Evolutionary conservation across 495 filamentous ascomycete genomes (phyloP).

Genomic region (Neurospora tetraspora): DNA sequence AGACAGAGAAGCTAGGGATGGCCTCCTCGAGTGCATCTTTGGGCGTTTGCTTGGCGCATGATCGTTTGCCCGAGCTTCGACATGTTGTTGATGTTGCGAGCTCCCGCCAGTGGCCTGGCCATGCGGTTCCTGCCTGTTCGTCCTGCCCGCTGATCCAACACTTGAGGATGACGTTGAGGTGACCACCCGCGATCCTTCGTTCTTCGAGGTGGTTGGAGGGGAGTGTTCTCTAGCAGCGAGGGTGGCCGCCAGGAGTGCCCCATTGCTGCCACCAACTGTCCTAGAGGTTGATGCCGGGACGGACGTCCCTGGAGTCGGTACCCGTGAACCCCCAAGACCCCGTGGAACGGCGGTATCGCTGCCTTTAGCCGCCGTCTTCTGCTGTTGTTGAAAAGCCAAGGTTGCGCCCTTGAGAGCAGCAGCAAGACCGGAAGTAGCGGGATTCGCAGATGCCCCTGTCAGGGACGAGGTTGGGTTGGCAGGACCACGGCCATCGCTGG

Average conservation of each 20-base stretch:
- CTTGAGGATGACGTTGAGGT: neutral
- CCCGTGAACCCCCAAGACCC: neutral
- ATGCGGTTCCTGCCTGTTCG: neutral
- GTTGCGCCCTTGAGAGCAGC: constrained; percentile 39
- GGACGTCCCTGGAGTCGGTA: constrained; percentile 4
- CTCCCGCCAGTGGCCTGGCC: neutral
- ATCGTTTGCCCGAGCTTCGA: neutral
- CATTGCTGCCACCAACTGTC: constrained; percentile 20
- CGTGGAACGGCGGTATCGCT: constrained; percentile 2
- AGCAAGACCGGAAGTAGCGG: constrained; percentile 6
- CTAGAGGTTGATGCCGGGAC: constrained; percentile 8
- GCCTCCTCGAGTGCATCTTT: neutral
- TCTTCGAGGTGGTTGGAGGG: neutral
- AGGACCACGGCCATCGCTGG: constrained; percentile 1
- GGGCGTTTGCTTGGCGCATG: neutral
- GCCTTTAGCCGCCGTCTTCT: constrained; percentile 1
- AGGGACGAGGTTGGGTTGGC: neutral
- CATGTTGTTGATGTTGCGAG: neutral
- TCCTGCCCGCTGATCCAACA: neutral
- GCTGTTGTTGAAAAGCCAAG: constrained; percentile 32
- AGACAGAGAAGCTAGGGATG: neutral
- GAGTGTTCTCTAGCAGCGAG: constrained; percentile 16
- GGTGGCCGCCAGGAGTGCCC: constrained; percentile 41
- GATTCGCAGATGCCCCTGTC: constrained; percentile 5
- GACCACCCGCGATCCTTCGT: neutral